phyloP scores from a whole-genome alignment of 169 alveolate species.

The Cyclospora cayetanensis region DNA sequence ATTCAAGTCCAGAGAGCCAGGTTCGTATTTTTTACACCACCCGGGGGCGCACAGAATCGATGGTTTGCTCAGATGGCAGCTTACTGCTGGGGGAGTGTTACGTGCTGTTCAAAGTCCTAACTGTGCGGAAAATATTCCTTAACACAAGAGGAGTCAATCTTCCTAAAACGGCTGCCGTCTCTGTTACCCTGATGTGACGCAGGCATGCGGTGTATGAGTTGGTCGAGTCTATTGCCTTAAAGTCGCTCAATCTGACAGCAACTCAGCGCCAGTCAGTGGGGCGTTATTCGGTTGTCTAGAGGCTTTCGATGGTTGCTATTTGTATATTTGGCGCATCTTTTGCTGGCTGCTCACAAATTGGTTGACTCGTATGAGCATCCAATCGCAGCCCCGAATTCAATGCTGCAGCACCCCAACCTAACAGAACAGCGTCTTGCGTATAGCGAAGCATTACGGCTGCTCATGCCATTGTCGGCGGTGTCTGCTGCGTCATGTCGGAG shows the following conservation, averaged over 20 bases:
- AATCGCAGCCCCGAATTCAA: too few relatives aligned
- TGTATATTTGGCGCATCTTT: too few relatives aligned
- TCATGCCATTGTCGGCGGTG: too few relatives aligned
- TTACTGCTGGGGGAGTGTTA: not conserved
- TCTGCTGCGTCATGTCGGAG: too few relatives aligned
- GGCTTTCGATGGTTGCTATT: too few relatives aligned
- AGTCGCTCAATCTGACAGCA: slow-evolving; percentile 74
- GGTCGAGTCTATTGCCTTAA: slow-evolving; percentile 70
- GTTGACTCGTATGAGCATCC: too few relatives aligned
- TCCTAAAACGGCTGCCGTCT: not conserved
- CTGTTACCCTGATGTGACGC: not conserved
- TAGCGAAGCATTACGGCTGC: too few relatives aligned
- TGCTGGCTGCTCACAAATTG: too few relatives aligned
- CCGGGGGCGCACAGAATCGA: not conserved
- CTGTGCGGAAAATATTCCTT: not conserved
- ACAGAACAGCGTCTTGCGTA: too few relatives aligned
- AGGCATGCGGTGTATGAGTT: slow-evolving; percentile 69
- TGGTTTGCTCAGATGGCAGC: not conserved
- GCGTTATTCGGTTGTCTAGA: slow-evolving; percentile 59
- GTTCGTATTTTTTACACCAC: slow-evolving; percentile 66
- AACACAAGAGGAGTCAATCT: not conserved
- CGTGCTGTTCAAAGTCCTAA: not conserved
- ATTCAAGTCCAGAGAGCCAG: slow-evolving; percentile 86
- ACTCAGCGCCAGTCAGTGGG: slow-evolving; percentile 65
- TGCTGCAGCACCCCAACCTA: too few relatives aligned